These are phyloP conservation scores for Aureobasidium uvarum DNA, from an alignment of 2,329 filamentous ascomycete genomes.

Conservation along the genomic window DNA sequence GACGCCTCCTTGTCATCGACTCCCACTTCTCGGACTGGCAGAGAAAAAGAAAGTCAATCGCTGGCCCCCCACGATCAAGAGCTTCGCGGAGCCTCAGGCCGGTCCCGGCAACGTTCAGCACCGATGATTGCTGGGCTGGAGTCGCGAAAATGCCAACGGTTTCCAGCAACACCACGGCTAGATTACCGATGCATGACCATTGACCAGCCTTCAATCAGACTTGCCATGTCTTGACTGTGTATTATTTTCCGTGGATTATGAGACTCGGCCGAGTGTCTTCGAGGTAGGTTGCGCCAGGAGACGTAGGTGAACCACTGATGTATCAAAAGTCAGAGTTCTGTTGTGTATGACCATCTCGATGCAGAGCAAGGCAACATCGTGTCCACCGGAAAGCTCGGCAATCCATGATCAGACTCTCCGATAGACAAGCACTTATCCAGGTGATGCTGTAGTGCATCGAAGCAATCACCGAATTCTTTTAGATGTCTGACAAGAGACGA, in stretches of 20 bases:
- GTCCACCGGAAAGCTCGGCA: no score
- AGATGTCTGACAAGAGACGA: neutral
- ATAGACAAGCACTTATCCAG: neutral
- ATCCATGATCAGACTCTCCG: neutral
- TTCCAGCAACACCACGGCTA: neutral
- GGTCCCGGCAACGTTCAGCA: slow-evolving; percentile 18
- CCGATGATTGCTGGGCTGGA: slow-evolving; percentile 7
- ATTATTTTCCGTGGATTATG: no score
- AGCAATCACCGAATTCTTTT: neutral
- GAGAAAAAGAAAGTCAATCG: slow-evolving; percentile 10
- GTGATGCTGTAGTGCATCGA: neutral
- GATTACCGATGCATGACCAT: neutral
- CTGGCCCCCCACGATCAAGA: slow-evolving; percentile 4
- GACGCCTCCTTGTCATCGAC: slow-evolving; percentile 13
- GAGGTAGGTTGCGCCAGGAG: neutral
- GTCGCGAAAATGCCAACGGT: slow-evolving; percentile 12
- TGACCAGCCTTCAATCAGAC: neutral
- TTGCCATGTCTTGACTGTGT: neutral
- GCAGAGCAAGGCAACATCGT: neutral
- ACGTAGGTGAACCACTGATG: neutral
- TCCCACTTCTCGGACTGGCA: neutral
- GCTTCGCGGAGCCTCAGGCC: slow-evolving; percentile 20
- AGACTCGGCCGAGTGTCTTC: neutral
- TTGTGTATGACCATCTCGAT: neutral
- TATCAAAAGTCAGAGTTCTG: neutral